Base-by-base conservation (phyloP, 2,329 filamentous ascomycete genomes). In the Pseudomassariella vexata region DNA sequence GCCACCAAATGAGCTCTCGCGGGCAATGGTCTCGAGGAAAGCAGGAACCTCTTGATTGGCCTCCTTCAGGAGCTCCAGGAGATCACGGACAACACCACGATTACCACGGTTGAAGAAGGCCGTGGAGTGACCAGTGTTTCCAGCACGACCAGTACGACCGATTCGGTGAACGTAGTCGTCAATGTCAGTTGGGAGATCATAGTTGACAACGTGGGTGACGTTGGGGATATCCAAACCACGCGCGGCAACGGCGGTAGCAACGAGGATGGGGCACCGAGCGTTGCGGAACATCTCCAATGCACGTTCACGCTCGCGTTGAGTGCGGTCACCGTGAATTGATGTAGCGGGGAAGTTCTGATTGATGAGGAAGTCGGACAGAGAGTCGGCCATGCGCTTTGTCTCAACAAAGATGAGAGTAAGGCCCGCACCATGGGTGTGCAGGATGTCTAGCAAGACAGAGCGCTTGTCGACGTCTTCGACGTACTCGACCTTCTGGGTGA, bases 71-170 rank as follows among this genome's bases (percentile, higher is more conserved):
- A 98, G 79, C n/a, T 98, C 92, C 50, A 98, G 77, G 40, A 98
- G 79, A 52, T 96, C 92, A 47, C 92, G 85, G 44, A 96, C 92
- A 48, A 98, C 87, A 66, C 92, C 92, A 53, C 92, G 87, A 75
- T 98, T 98, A 56, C 90, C 90, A 57, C 92, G 90, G 78, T 98
- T 98, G 82, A 98, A 96, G 76, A 98, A 98, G 36, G 92, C 92
- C 49, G 92, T 98, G 5, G 92, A 86, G 48, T 95, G 82, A 82
- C 92, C 92, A 52, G 90, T 96, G 74, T 98, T 98, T 63, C 92
- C 92, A 46, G 92, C 92, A 87, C 92, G 92, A 58, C 92, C 92
- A 45, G 92, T 98, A 90, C 92, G 92, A 82, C 92, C 92, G 55
- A 98, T 98, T 62, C 92, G 86, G 66, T 98, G 92, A 37, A 98